phyloP scores from a whole-genome alignment of 2,329 filamentous ascomycete species.

The Botrytis fabae region DNA sequence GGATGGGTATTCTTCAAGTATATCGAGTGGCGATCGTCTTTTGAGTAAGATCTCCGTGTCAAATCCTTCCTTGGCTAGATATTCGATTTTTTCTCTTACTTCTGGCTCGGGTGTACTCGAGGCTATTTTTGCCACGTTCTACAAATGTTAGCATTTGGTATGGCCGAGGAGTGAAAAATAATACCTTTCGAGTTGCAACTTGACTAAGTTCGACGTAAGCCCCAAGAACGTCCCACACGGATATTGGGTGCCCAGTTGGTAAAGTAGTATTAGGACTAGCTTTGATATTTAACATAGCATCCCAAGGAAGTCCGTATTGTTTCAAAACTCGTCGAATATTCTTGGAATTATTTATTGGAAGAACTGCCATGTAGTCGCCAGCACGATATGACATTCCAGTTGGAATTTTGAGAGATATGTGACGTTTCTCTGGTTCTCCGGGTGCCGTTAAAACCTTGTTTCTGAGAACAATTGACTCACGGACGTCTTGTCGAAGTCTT shows the following conservation, averaged over 20 bases:
- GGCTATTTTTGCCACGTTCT: constrained; percentile 50
- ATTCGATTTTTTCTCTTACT: constrained; percentile 45
- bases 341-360: constrained; percentile 28
- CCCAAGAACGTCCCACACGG: constrained; percentile 54
- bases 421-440: constrained; percentile 51
- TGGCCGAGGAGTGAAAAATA: constrained; percentile 25
- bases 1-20: constrained; percentile 63
- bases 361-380: constrained; percentile 31
- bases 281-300: constrained; percentile 54
- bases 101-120: constrained; percentile 49
- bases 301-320: constrained; percentile 35
- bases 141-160: neutral
- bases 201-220: constrained; percentile 61
- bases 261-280: constrained; percentile 45
- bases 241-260: constrained; percentile 49
- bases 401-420: constrained; percentile 50
- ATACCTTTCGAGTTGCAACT: constrained; percentile 53
- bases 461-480: constrained; percentile 59
- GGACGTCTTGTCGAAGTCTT: constrained; percentile 60
- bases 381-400: constrained; percentile 28
- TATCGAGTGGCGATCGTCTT: constrained; percentile 64
- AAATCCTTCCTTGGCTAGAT: constrained; percentile 41
- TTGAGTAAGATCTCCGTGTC: constrained; percentile 45
- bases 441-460: constrained; percentile 52
- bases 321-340: constrained; percentile 36